Evolutionary conservation across 345 rosid genomes (phyloP), one percentile per base, ranked within the genome.

Genomic region (Erucastrum elatum): DNA sequence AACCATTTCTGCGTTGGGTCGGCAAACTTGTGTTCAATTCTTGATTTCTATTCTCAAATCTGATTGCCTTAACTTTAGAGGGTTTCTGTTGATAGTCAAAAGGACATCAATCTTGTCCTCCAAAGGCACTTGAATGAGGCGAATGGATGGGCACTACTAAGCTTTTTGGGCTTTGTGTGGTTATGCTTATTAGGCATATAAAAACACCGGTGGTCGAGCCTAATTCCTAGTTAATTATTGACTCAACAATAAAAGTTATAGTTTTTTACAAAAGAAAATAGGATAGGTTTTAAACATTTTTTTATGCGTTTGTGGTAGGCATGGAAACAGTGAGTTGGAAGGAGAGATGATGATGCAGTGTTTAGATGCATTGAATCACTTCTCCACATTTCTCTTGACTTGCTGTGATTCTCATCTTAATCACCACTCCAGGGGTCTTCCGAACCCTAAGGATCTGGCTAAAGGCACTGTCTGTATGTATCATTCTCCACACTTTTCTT

Each of bases 391-490:
- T 76, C 66, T 88, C 21, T 69, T 80, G 68, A 76, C 77, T 82
- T 90, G 90, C 82, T 92, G 91, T 74, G 88, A 88, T 72, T 67
- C 88, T 80, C 90, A 90, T 72, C 58, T 64, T 60, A 71, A 82
- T 66, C 80, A 66, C 44, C 85, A 69, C 41, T 86, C 89, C 68
- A 79, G 79, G 82, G 87, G 86, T 81, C 89, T 83, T 72, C 84
- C 68, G 64, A 86, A 90, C 74, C 93, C 91, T 11, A 88, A 87
- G 74, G 85, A 76, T 70, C 86, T 92, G 72, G 95, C 97, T 4
- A 85, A 81, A 81, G 90, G 86, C 84, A 90, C 97, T 46, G 90
- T 90, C 55, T 92, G 95, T 90, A 89, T 66, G 95, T 85, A 17
- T 31, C 12, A 13, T 71, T 35, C 4, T 60, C 15, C 25, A 21